Percentiles rank a stretch among this genome's conserved stretches.
phyloP scores from a whole-genome alignment of 139 green algal species.

The Tetradesmus lagerheimii region DNA sequence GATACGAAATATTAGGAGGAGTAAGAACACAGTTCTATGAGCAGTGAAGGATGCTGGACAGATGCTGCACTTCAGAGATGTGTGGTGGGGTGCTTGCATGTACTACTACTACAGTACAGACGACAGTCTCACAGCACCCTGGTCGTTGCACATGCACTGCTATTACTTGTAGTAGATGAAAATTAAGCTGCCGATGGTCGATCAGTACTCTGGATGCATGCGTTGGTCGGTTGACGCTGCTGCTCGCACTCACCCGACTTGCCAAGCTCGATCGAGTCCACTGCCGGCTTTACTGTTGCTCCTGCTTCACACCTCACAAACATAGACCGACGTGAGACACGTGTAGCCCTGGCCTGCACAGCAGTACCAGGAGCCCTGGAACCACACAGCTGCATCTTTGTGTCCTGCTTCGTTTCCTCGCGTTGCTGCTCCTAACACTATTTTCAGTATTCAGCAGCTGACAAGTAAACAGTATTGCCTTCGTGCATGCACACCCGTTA shows the following conservation, averaged over 20 bases:
- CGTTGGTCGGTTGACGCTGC: neutral
- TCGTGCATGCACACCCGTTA: neutral
- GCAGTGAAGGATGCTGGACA: too few species aligned
- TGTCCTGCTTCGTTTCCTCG: neutral
- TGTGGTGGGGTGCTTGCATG: neutral
- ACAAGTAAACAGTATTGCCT: neutral
- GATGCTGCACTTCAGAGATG: neutral
- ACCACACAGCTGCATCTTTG: neutral
- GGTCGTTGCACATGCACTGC: neutral
- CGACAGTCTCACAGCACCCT: neutral
- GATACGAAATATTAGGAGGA: too few species aligned
- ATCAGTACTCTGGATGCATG: neutral
- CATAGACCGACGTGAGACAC: neutral
- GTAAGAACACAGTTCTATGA: too few species aligned
- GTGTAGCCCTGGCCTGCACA: neutral
- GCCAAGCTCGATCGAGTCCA: constrained; percentile 58
- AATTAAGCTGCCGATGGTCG: neutral
- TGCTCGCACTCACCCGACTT: constrained; percentile 33
- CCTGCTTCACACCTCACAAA: neutral
- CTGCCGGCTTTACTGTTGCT: neutral
- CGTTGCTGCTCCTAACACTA: neutral
- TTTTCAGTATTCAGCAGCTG: neutral
- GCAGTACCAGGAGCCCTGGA: neutral
- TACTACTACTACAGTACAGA: neutral
- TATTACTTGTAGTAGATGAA: neutral